A percentile compares a stretch with the other conserved stretches of the same genome.
Evolutionary conservation across 2,329 filamentous ascomycete species (phyloP).

Genomic region (Trichophyton rubrum): DNA sequence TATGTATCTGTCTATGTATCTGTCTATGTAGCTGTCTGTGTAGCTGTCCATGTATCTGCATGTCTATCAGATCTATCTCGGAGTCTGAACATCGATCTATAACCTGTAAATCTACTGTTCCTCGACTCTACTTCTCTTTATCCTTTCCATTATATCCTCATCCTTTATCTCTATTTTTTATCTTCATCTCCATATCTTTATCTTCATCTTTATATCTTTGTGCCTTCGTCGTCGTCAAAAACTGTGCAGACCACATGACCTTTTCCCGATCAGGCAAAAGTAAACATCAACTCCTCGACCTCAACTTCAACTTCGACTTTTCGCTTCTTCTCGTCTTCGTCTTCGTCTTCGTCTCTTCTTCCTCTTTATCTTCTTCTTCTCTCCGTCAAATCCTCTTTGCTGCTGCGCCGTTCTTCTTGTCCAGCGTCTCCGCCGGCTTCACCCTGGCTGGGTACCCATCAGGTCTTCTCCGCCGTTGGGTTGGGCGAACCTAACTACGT

Average conservation of each 20-base stretch:
- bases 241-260: background rate
- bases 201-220: background rate
- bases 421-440: background rate
- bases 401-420: background rate
- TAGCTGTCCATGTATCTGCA: too few species aligned
- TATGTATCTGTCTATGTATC: background rate
- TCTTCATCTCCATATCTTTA: background rate
- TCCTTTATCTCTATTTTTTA: background rate
- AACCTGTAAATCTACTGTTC: too few species aligned
- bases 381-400: background rate
- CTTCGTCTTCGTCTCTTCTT: background rate
- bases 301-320: constrained; percentile 2
- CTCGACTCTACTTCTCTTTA: background rate
- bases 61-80: too few species aligned
- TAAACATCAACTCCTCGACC: background rate
- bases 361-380: background rate
- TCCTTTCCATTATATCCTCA: background rate
- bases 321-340: background rate
- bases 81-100: too few species aligned
- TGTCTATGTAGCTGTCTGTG: too few species aligned
- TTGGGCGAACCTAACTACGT: background rate
- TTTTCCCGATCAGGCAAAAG: background rate
- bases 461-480: background rate
- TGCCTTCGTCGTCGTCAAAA: background rate
- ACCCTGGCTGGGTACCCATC: background rate